These are phyloP conservation scores for Guadua angustifolia DNA, from an alignment of 176 grass and related monocot species.

Conservation along the genomic window DNA sequence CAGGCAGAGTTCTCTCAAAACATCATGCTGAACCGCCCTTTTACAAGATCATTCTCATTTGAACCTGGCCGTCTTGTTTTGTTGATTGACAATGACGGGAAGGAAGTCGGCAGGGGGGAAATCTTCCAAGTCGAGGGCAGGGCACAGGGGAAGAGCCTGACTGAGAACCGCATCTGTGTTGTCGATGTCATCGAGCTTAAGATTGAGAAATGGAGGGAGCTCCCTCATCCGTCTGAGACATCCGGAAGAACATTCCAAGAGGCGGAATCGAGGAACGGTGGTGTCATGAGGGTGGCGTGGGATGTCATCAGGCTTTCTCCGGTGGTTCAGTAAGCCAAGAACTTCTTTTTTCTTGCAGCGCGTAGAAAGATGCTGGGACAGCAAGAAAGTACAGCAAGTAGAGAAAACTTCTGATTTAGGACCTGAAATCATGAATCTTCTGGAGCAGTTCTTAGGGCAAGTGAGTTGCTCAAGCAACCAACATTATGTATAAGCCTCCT, in stretches of 20 bases:
- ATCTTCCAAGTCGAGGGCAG: constrained; percentile 65
- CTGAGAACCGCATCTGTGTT: constrained; percentile 43
- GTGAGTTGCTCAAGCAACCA: background rate
- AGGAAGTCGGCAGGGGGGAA: constrained; percentile 68
- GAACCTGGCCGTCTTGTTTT: constrained; percentile 57
- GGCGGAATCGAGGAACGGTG: constrained; percentile 58
- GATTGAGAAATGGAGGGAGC: constrained; percentile 70
- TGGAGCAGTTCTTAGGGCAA: background rate
- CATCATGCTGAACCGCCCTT: constrained; percentile 44
- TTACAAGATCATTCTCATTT: constrained; percentile 52
- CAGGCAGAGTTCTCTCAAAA: constrained; percentile 42
- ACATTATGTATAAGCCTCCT: background rate
- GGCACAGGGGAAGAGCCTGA: constrained; percentile 53
- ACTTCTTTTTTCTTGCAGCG: background rate
- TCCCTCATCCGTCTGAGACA: constrained; percentile 74
- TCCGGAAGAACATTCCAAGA: constrained; percentile 74
- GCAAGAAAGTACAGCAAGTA: background rate
- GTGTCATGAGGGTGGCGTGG: constrained; percentile 74
- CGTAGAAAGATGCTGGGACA: background rate
- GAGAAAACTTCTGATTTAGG: background rate
- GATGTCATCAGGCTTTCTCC: constrained; percentile 55
- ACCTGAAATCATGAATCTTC: background rate
- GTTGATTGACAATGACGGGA: constrained; percentile 65
- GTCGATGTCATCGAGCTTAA: constrained; percentile 72
- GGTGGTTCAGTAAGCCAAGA: background rate